These are phyloP conservation scores for Desmodesmus armatus DNA, from an alignment of 139 green algal species.

Conservation along the genomic window DNA sequence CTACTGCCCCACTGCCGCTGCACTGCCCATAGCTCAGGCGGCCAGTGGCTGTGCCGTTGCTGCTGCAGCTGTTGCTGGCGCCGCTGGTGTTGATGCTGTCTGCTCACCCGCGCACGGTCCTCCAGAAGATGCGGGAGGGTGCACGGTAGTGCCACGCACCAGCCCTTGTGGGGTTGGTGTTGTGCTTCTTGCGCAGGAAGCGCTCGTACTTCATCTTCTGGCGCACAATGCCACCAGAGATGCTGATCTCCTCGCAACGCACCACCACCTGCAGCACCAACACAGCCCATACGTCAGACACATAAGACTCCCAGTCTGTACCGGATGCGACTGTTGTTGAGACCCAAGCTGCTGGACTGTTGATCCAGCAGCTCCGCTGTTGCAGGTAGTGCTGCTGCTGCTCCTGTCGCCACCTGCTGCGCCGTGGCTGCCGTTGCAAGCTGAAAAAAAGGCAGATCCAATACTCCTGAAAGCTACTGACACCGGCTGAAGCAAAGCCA, in stretches of 20 bases:
- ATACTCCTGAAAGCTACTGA: too few relatives aligned
- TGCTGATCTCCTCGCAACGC: slow-evolving; percentile 92
- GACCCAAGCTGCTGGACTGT: too few relatives aligned
- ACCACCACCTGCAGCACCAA: slow-evolving; percentile 83
- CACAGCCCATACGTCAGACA: slow-evolving; percentile 6
- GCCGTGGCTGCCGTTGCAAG: too few relatives aligned
- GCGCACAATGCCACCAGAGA: slow-evolving; percentile 96
- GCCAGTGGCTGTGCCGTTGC: background rate
- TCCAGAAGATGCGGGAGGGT: slow-evolving; percentile 92
- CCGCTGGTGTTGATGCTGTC: background rate
- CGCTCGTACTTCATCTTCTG: slow-evolving; percentile 98
- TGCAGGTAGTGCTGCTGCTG: background rate
- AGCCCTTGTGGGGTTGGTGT: slow-evolving; percentile 90
- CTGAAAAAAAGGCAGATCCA: too few relatives aligned
- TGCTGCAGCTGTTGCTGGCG: slow-evolving; percentile 3
- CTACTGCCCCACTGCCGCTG: background rate
- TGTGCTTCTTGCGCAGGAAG: slow-evolving; percentile 95
- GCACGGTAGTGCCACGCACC: slow-evolving; percentile 96
- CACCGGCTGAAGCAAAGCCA: background rate
- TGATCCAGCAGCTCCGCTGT: background rate
- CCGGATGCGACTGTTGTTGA: too few relatives aligned
- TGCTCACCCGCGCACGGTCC: slow-evolving; percentile 87
- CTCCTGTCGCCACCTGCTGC: background rate
- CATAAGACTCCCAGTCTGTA: too few relatives aligned
- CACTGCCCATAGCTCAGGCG: too few relatives aligned